phyloP scores from a whole-genome alignment of 441 rosid species.

The Codiaeum variegatum region DNA sequence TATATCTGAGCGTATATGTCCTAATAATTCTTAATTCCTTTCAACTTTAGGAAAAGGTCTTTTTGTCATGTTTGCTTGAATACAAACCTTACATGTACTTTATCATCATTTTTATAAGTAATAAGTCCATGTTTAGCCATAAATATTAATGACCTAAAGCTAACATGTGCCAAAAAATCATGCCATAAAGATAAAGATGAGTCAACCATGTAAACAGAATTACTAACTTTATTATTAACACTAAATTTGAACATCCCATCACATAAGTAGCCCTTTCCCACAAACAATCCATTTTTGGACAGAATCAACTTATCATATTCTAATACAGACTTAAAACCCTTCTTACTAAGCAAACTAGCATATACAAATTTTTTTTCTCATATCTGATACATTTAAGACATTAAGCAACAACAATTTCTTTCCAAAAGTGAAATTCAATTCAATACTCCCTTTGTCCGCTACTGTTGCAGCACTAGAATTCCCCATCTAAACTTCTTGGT shows the following conservation, averaged over 20 bases:
- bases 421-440: neutral
- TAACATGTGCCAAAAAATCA: neutral
- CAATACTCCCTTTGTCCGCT: neutral
- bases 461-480: neutral
- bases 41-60: neutral
- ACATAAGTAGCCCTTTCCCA: neutral
- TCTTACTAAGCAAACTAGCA: neutral
- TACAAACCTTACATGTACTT: neutral
- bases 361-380: neutral
- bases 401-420: neutral
- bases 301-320: neutral
- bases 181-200: slow-evolving; percentile 9
- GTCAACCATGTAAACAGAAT: neutral
- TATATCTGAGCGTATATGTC: neutral
- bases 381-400: neutral
- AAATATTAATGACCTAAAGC: neutral
- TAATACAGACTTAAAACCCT: neutral
- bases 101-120: neutral
- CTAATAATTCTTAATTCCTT: neutral
- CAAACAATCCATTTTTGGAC: neutral
- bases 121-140: slow-evolving; percentile 3
- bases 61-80: too few species aligned
- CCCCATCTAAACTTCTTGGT: neutral
- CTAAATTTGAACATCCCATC: slow-evolving; percentile 6
- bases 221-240: neutral